Percentiles rank a stretch among this genome's conserved stretches.
phyloP scores from a whole-genome alignment of 202 grass and related monocot genomes.

The Musa balbisiana region DNA sequence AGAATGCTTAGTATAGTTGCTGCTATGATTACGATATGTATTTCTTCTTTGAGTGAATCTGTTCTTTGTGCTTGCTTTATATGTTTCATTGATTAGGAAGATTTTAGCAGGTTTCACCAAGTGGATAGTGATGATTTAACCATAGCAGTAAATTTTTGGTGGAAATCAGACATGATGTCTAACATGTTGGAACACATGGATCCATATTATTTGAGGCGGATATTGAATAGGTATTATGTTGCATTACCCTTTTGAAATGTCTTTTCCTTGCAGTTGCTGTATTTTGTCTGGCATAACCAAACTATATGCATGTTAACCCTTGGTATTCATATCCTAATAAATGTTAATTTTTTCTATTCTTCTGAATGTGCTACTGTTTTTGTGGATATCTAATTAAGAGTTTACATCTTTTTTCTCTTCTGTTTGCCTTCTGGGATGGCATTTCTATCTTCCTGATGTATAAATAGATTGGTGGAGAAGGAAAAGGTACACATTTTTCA shows the following conservation, averaged over 20 bases:
- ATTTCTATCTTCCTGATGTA: background rate
- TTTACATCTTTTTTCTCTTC: conserved; percentile 6
- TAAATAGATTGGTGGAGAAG: conserved; percentile 70
- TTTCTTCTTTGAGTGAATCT: background rate
- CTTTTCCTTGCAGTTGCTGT: conserved; percentile 18
- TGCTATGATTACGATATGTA: background rate
- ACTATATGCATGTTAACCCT: background rate
- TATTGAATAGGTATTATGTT: conserved; percentile 73
- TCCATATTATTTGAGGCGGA: conserved; percentile 75
- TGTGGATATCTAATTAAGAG: background rate
- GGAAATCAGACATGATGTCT: conserved; percentile 75
- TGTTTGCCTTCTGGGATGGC: conserved; percentile 12
- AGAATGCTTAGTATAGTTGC: background rate
- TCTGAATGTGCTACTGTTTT: background rate
- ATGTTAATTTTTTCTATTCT: background rate
- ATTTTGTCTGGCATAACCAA: background rate
- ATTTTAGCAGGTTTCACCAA: conserved; percentile 86
- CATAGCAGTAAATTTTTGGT: conserved; percentile 91
- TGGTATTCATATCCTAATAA: background rate
- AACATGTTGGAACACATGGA: conserved; percentile 94
- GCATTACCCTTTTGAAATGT: conserved; percentile 7
- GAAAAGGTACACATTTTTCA: conserved; percentile 54
- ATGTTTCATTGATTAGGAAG: background rate
- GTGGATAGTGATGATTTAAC: conserved; percentile 94
- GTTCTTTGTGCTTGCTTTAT: background rate